Base-by-base conservation (phyloP, 345 rosid species). In the Lepidium sativum region DNA sequence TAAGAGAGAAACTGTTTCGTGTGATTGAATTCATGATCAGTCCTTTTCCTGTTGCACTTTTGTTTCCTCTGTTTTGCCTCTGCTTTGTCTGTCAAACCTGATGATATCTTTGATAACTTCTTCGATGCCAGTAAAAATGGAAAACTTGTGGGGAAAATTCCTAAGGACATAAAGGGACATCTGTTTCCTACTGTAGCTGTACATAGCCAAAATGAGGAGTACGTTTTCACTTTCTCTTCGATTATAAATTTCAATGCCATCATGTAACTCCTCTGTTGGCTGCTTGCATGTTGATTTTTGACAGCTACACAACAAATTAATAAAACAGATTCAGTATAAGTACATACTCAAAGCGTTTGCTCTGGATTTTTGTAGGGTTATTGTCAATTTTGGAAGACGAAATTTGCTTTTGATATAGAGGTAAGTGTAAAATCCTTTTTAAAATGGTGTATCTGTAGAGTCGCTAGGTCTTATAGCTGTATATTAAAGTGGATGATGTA, bases 191-290 rank as follows among this genome's bases (percentile, higher is more conserved):
- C 99, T 6, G 69, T 88, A 81, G 84, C 92, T 73, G 96, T 94
- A 76, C 92, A 94, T 73, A 94, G 97, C 82, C 97, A 78, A 78
- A 83, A 88, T 54, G 96, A 94, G 78, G 99, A 94, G 97, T 94
- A 90, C 68, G 96, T 73, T 44, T 45, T 63, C 38, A 31, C 54
- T 71, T 57, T 65, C 48, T 14, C 64, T 67, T 52, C 51, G 54
- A 23, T 29, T 64, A 23, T 60, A 32, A 49, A 40, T 52, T 33
- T 55, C 16, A 2, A 29, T 55, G 0, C 8, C 58, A 15, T 25
- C 32, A 49, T 21, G 48, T 33, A 42, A 59, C 56, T 50, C 34
- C 44, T 54, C 16, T 44, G 34, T 43, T 51, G 34, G 18, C 11
- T 71, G 42, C 53, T 53, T 63, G 41, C 65, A 14, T 37, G 17